phyloP scores from a whole-genome alignment of 2,329 filamentous ascomycete genomes.

The Ceratocystis cacaofunesta region DNA sequence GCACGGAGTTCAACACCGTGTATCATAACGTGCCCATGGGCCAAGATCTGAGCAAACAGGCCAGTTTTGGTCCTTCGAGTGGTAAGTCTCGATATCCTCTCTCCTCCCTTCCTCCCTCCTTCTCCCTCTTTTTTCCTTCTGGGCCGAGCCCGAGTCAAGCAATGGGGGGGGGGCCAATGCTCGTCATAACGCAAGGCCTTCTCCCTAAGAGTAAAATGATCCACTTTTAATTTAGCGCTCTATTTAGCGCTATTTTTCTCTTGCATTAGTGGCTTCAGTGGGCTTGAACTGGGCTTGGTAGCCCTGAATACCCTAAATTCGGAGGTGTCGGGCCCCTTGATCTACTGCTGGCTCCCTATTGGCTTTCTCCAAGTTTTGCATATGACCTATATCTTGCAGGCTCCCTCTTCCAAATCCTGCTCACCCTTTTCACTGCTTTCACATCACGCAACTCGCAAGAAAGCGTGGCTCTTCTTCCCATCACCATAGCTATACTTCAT shows the following conservation, averaged over 20 bases:
- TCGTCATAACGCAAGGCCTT: background rate
- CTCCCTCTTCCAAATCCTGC: background rate
- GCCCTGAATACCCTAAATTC: background rate
- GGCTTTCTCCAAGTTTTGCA: background rate
- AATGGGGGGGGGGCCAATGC: background rate
- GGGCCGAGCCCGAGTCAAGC: background rate
- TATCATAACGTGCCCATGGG: background rate
- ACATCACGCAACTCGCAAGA: too few species aligned
- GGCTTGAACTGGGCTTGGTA: background rate
- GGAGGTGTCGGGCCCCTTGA: background rate
- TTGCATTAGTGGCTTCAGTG: background rate
- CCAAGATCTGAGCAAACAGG: background rate
- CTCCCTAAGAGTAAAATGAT: background rate
- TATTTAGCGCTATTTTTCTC: background rate
- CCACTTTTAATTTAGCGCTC: background rate
- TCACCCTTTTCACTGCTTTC: background rate
- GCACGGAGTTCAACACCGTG: conserved; percentile 3
- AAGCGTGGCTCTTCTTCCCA: background rate
- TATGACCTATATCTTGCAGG: too few species aligned
- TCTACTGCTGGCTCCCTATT: background rate
- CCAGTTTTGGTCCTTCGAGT: background rate
- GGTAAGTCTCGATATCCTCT: background rate
- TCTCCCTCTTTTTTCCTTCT: background rate
- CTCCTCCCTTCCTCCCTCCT: background rate
- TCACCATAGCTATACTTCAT: background rate